These are phyloP conservation scores for Conidiobolus coronatus DNA, from an alignment of 371 early-diverging fungal species.

Conservation along the genomic window DNA sequence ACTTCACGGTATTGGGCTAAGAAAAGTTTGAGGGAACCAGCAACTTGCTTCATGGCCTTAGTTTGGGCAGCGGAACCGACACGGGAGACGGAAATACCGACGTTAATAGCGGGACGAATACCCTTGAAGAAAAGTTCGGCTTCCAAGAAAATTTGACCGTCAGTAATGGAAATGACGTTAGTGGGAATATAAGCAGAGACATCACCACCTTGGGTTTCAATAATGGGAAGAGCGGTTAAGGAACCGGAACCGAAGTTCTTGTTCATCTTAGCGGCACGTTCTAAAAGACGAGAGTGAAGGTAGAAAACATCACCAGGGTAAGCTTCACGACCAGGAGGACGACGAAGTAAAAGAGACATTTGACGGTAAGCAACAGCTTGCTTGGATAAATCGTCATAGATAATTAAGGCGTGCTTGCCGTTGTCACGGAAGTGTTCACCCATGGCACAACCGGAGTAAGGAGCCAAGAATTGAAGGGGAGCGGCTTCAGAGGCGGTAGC, in stretches of 20 bases:
- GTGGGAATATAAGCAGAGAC: conserved; percentile 96
- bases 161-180: conserved; percentile 96
- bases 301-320: conserved; percentile 97
- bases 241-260: conserved; percentile 76
- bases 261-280: conserved; percentile 95
- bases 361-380: conserved; percentile 96
- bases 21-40: conserved; percentile 92
- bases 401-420: conserved; percentile 86
- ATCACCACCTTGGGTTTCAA: conserved; percentile 96
- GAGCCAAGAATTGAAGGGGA: conserved; percentile 88
- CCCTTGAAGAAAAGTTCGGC: conserved; percentile 96
- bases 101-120: conserved; percentile 93
- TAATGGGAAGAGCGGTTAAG: conserved; percentile 88
- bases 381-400: conserved; percentile 94
- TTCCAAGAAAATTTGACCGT: conserved; percentile 94
- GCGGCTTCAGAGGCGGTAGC: conserved; percentile 91
- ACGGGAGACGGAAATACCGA: conserved; percentile 94
- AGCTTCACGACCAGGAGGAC: conserved; percentile 95
- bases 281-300: conserved; percentile 87
- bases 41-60: conserved; percentile 96
- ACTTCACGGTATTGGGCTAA: conserved; percentile 97
- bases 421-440: conserved; percentile 96
- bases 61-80: conserved; percentile 96
- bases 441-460: conserved; percentile 88
- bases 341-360: conserved; percentile 88